phyloP scores from a whole-genome alignment of 345 rosid genomes.

The Hibiscus trionum region DNA sequence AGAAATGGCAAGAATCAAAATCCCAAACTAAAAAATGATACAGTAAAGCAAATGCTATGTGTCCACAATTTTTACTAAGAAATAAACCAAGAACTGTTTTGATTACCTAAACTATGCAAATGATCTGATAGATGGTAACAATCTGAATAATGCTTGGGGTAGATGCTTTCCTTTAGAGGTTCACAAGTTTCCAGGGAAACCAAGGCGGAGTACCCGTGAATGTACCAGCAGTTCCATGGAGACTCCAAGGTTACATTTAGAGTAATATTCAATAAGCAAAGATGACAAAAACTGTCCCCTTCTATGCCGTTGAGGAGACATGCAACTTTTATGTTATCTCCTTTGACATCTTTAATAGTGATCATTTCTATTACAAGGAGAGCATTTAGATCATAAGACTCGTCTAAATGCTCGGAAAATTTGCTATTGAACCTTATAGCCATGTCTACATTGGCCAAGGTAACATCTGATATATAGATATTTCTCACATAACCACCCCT shows the following conservation, averaged over 20 bases:
- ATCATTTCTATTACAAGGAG: conserved; percentile 60
- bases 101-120: conserved; percentile 30
- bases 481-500: conserved; percentile 90
- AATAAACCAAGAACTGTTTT: conserved; percentile 42
- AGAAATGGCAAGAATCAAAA: conserved; percentile 39
- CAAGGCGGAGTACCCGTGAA: conserved; percentile 66
- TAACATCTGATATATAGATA: conserved; percentile 52
- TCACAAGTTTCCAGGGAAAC: conserved; percentile 72
- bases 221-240: conserved; percentile 75
- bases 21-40: conserved; percentile 18
- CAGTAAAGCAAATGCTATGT: conserved; percentile 23
- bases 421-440: conserved; percentile 64
- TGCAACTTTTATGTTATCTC: conserved; percentile 53
- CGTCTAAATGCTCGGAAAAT: conserved; percentile 92
- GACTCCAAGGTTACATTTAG: conserved; percentile 34
- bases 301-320: conserved; percentile 80
- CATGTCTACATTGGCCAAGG: conserved; percentile 43
- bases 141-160: conserved; percentile 50
- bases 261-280: conserved; percentile 68
- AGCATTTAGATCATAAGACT: conserved; percentile 52
- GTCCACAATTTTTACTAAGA: conserved; percentile 51
- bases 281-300: conserved; percentile 53
- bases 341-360: conserved; percentile 58
- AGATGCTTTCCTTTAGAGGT: conserved; percentile 45
- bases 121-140: conserved; percentile 51